Conservation (phyloP, 2,329 filamentous ascomycete species). For the Claviceps arundinis region DNA sequence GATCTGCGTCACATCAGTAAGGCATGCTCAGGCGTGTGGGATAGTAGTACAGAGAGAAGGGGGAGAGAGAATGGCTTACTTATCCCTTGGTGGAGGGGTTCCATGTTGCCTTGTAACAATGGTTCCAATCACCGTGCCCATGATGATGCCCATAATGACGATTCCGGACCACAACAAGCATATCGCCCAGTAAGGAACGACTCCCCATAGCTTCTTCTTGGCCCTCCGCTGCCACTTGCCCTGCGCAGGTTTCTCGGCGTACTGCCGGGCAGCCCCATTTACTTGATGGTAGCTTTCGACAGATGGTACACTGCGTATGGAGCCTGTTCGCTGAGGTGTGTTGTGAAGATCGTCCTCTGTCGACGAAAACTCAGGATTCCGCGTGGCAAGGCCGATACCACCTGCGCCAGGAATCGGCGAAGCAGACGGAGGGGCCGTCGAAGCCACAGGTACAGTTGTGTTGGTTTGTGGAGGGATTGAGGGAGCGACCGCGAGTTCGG, state of each 20-base stretch:
- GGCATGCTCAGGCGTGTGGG: background rate
- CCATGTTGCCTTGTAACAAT: conserved; percentile 9
- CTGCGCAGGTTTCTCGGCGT: conserved; percentile 34
- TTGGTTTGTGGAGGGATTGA: background rate
- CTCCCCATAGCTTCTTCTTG: conserved; percentile 41
- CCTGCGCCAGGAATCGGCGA: conserved; percentile 41
- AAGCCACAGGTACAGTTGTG: background rate
- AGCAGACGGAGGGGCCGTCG: background rate
- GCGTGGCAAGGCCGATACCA: conserved; percentile 45
- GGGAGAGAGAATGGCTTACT: conserved; percentile 10
- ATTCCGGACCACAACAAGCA: conserved; percentile 34
- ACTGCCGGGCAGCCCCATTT: conserved; percentile 32
- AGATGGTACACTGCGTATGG: conserved; percentile 33
- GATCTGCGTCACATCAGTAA: conserved; percentile 6
- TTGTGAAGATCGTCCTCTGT: conserved; percentile 38
- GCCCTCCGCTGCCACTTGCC: conserved; percentile 41
- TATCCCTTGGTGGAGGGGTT: conserved; percentile 8
- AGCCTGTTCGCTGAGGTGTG: conserved; percentile 29
- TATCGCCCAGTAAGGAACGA: conserved; percentile 50
- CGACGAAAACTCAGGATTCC: conserved; percentile 50
- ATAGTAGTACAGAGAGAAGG: background rate
- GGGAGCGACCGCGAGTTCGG: conserved; percentile 9
- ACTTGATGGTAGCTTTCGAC: conserved; percentile 36
- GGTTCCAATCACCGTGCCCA: conserved; percentile 36
- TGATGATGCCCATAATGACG: conserved; percentile 39